Base-by-base conservation (phyloP, 2,329 filamentous ascomycete species). In the Aspergillus sp. region DNA sequence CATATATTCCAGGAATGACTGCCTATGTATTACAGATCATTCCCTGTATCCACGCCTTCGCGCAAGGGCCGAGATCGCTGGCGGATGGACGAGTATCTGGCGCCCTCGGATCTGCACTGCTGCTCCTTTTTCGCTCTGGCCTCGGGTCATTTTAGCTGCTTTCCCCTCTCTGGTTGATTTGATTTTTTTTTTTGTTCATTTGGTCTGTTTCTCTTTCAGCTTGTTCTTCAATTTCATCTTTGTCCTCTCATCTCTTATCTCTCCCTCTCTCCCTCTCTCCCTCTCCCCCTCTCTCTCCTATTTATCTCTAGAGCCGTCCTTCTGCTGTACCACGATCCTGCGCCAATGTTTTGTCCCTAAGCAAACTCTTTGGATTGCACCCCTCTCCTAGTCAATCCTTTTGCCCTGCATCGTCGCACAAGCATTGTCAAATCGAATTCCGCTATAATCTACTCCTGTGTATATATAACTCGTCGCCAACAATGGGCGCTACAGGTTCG, bases 401-500 rank as follows among this genome's bases (percentile, higher is more conserved):
- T 41, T 41, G 19, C 19, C 39, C 39, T 23, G 33, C n/a, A 37
- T 39, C 10, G 37, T 39, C 37, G 37, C 37, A 39, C 37, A 39
- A 17, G 37, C 7, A 39, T 39, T 39, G 10, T 19, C 37, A 19
- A 39, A 39, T 39, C 37, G 15, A 39, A 19, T 15, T 12, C 37
- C 17, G 37, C 7, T 9, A 37, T 37, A 37, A 37, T 37, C n/a
- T 19, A 19, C 15, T 41, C 19, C n/a, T 44, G 5, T 20, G 32
- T 44, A 44, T 33, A 44, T 44, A 44, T 35, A 44, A n/a, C 6
- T 13, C 15, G 15, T 44, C 22, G 22, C 22, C 38, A 25, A 39
- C 25, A 25, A 46, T 55, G 10, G 52, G 53, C 19, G 49, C 53
- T 12, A 46, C 51, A 51, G 52, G 57, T 59, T 43, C 20, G 50